phyloP scores from a whole-genome alignment of 2,329 filamentous ascomycete genomes.

The Cladosporium velox region DNA sequence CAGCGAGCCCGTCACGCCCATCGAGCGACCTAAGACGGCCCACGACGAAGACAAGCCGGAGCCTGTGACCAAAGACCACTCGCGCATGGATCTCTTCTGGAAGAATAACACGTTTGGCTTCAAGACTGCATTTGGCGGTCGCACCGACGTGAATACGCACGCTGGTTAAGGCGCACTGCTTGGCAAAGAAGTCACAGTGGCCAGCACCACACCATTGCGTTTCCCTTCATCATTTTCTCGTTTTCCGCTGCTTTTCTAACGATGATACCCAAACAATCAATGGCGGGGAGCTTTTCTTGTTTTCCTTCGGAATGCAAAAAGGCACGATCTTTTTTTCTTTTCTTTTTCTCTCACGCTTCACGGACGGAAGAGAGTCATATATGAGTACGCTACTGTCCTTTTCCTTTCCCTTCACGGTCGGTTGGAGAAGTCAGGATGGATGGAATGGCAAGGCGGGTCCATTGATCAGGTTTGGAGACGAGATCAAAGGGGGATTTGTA shows the following conservation, averaged over 20 bases:
- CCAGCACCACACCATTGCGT: neutral
- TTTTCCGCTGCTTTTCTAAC: conserved; percentile 12
- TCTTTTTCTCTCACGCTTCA: neutral
- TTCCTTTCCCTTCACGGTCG: neutral
- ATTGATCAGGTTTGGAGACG: neutral
- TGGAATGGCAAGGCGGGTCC: neutral
- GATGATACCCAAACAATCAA: conserved; percentile 17
- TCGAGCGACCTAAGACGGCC: conserved; percentile 28
- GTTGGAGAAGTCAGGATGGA: neutral
- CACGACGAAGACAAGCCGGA: conserved; percentile 16
- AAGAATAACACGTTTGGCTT: conserved; percentile 25
- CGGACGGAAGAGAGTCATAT: neutral
- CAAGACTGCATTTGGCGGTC: conserved; percentile 19
- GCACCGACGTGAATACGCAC: conserved; percentile 12
- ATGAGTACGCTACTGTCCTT: neutral
- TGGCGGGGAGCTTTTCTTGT: conserved; percentile 14
- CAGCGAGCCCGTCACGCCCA: conserved; percentile 9
- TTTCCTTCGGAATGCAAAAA: conserved; percentile 1
- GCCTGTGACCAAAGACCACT: conserved; percentile 18
- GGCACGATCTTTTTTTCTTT: neutral
- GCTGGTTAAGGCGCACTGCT: neutral
- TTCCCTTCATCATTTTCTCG: neutral
- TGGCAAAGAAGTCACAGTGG: neutral
- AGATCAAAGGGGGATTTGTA: neutral
- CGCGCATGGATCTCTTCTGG: conserved; percentile 25